Conservation (phyloP, 805 yeast genomes). For the Yarrowia bubula region DNA sequence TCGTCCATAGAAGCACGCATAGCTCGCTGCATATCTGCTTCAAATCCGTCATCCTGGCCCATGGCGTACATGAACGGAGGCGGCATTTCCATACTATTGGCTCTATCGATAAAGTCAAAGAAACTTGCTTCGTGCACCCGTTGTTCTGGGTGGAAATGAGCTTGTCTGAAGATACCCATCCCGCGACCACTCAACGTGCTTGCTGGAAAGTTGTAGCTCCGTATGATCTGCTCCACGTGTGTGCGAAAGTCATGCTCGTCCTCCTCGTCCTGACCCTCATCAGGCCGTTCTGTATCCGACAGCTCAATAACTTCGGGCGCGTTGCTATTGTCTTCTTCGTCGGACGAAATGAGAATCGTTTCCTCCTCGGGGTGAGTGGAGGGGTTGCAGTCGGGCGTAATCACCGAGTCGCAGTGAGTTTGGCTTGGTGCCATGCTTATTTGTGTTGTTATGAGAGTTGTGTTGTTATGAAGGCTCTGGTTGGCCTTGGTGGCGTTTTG, state of each 20-base stretch:
- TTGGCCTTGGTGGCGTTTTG: too few species aligned
- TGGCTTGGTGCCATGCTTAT: too few species aligned
- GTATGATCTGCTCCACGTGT: neutral
- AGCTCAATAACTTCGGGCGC: neutral
- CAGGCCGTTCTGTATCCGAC: neutral
- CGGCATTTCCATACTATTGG: too few species aligned
- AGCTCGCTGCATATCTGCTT: neutral
- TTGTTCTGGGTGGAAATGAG: neutral
- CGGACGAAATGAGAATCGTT: neutral
- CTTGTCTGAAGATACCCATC: neutral
- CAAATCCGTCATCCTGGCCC: neutral
- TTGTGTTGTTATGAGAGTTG: neutral
- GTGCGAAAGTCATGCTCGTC: neutral
- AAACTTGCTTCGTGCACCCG: too few species aligned
- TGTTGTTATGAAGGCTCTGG: neutral
- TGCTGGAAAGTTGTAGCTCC: neutral
- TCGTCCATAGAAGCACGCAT: slow-evolving; percentile 1
- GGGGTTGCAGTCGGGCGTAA: neutral
- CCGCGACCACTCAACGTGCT: neutral
- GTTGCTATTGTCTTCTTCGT: neutral
- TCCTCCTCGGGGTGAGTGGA: neutral
- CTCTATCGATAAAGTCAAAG: too few species aligned
- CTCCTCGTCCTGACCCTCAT: neutral
- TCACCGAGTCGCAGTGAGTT: neutral
- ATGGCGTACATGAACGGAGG: neutral